Evolutionary conservation across 1,284 basidiomycete genomes (phyloP), one percentile per base, ranked within the genome.

Genomic region (Rhodotorula sp.): DNA sequence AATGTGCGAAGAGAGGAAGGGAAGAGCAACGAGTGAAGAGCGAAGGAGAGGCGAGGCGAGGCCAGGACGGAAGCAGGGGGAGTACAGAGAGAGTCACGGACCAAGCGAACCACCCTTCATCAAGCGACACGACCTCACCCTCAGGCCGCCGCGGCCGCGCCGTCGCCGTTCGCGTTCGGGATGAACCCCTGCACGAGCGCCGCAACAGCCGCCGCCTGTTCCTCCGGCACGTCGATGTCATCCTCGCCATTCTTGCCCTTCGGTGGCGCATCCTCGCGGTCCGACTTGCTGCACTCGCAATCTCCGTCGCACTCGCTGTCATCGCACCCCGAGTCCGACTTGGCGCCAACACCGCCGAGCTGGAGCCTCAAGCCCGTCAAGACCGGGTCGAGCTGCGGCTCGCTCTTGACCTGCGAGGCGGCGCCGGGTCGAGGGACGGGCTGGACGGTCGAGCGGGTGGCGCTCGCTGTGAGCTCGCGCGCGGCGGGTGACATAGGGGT

Each of bases 101-200:
- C 10, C 36, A 57, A 27, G 55, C 34, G 36, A 29, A 57, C 39
- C 39, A 44, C 39, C 9, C n/a, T n/a, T n/a, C 39, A 44, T 44
- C 39, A 44, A 44, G 39, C 39, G 39, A 4, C 39, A 17, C 39
- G 7, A 8, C 39, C 39, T 44, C 39, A 17, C 39, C 39, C 19
- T 44, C 39, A 44, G 39, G 39, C 39, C 9, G 39, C 9, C 39
- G 11, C 39, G 9, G 39, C 39, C 39, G 39, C 39, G 3, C 39
- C 39, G 13, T 44, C 39, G 39, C 39, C 39, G 13, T 44, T 44
- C 39, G 13, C 39, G 13, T 44, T 44, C 39, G 56, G 27, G 19
- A 27, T 52, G 27, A 68, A 68, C 4, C 66, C 66, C 6, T 68
- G 56, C 17, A 63, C 66, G n/a, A 67, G 61, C 24, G 66, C 61